Base-by-base conservation (phyloP, 176 grass and related monocot genomes). In the Calamus simplicifolius region DNA sequence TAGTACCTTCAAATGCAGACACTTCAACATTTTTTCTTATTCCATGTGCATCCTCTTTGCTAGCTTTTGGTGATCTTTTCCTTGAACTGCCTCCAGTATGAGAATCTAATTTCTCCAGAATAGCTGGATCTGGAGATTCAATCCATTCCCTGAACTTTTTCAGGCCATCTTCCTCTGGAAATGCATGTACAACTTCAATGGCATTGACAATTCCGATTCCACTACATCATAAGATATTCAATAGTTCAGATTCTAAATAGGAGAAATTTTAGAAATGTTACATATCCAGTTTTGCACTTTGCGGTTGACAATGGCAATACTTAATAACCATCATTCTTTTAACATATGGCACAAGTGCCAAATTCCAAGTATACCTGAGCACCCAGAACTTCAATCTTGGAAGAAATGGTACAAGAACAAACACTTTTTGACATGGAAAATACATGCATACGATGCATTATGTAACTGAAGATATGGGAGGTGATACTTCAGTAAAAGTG, bases 191-290 rank as follows among this genome's bases (percentile, higher is more conserved):
- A 77, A 97, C 92, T 74, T 97, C 92, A 80, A 97, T 97, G 65
- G 92, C 83, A 79, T 91, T 97, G 59, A 97, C 92, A 59, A 97
- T 97, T 51, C 92, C 92, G 63, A 97, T 97, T 57, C 92, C 92
- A 82, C 92, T 97, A 71, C 75, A 82, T 28, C 43, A 80, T 54
- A 54, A 68, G 25, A 51, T 15, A 79, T 18, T 1, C 19, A 15
- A 72, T 67, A 58, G 38, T 38, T 68, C 12, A 75, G 48, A 65
- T 56, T 51, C 13, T 13, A 43, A 43, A 43, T 43, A 43, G 35
- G 13, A 43, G 21, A 23, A 23, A 23, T 23, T 23, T 23, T 23
- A 23, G 21, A 23, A 23, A 23, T 23, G 21, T 23, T 23, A 23
- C 21, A 43, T 43, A 10, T 10, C 35, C 35, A 13, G 13, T 43